Conservation (phyloP, 2,329 filamentous ascomycete species). For the Blumeria graminis region DNA sequence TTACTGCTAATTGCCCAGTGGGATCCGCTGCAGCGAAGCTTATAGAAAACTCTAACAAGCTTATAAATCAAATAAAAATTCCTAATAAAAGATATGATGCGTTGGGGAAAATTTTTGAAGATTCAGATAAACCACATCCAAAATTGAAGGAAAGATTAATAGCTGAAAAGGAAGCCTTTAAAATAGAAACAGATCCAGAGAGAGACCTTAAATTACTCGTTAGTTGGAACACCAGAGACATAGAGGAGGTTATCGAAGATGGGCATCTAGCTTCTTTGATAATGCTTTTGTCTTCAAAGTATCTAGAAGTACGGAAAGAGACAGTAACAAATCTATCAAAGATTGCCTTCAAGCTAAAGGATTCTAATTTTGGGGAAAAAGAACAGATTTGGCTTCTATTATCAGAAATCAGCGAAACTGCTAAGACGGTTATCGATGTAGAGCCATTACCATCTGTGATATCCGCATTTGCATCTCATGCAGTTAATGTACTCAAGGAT, state of each 20-base stretch:
- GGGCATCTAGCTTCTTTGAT: constrained; percentile 47
- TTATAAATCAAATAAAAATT: constrained; percentile 10
- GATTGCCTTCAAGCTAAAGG: constrained; percentile 35
- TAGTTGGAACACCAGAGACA: constrained; percentile 51
- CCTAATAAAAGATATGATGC: constrained; percentile 3
- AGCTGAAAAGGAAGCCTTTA: background rate
- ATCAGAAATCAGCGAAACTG: constrained; percentile 58
- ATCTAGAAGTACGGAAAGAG: constrained; percentile 56
- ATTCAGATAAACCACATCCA: background rate
- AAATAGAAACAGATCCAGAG: background rate
- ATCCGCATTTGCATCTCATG: constrained; percentile 48
- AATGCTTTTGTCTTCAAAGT: constrained; percentile 49
- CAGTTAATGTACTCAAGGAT: constrained; percentile 44
- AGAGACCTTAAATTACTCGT: constrained; percentile 27
- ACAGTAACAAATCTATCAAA: constrained; percentile 46
- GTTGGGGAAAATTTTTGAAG: background rate
- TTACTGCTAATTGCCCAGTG: constrained; percentile 18
- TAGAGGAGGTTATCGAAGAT: constrained; percentile 59
- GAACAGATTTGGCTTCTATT: constrained; percentile 59
- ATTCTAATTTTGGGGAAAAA: constrained; percentile 49
- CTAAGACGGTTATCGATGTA: constrained; percentile 26
- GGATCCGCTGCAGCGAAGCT: constrained; percentile 14
- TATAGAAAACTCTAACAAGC: constrained; percentile 9
- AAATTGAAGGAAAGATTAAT: constrained; percentile 1
- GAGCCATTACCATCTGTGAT: constrained; percentile 46